These are phyloP conservation scores for Fusarium tupiense DNA, from an alignment of 2,329 filamentous ascomycete species.

Conservation along the genomic window DNA sequence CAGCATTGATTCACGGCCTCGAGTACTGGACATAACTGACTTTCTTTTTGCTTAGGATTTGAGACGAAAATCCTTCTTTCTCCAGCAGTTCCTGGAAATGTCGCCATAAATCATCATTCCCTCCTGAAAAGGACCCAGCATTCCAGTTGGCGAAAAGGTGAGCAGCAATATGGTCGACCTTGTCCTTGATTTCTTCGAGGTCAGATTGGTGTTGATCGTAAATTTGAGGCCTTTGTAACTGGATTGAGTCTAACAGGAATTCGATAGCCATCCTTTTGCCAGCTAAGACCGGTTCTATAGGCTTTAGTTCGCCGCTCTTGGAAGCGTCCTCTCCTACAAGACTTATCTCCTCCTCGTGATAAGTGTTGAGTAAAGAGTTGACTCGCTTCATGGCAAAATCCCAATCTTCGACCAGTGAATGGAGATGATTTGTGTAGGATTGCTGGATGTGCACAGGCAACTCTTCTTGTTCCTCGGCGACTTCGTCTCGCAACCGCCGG, in stretches of 20 bases:
- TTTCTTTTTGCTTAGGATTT: not conserved
- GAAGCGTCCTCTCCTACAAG: rapidly evolving
- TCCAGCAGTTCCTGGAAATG: not conserved
- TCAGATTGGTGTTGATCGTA: not conserved
- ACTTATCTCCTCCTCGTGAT: not conserved
- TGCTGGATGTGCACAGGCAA: not conserved
- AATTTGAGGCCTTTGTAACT: not conserved
- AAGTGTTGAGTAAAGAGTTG: not conserved
- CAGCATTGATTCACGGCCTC: not conserved
- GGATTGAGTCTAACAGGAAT: rapidly evolving
- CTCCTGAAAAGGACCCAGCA: not conserved
- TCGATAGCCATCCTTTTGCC: not conserved
- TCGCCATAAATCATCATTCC: not conserved
- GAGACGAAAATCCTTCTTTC: not conserved
- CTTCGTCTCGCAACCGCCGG: not conserved
- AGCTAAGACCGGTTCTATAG: not conserved
- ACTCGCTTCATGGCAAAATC: not conserved
- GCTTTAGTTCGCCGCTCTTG: not conserved
- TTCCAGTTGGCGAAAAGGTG: not conserved
- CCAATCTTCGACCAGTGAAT: not conserved
- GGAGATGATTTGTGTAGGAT: not conserved
- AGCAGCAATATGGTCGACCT: not conserved
- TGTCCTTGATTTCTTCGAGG: not conserved
- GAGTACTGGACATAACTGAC: not conserved
- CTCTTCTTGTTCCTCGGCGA: not conserved